Percentiles rank a stretch among this genome's conserved stretches.
phyloP scores from a whole-genome alignment of 176 grass and related monocot species.

The Panicum miliaceum region DNA sequence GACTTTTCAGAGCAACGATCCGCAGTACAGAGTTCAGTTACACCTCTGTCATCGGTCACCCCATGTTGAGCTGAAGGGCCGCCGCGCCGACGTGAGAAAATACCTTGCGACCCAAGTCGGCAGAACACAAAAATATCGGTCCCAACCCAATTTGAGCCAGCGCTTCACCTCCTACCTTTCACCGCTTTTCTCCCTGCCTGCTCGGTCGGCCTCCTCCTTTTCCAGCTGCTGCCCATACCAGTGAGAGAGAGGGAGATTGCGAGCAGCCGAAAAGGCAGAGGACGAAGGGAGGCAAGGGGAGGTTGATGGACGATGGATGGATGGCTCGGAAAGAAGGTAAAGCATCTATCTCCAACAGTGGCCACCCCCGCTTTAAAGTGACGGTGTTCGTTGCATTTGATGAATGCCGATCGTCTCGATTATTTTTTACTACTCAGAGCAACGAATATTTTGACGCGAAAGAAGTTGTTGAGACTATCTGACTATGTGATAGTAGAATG shows the following conservation, averaged over 20 bases:
- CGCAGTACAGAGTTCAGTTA: neutral
- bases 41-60: neutral
- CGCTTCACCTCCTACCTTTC: slow-evolving; percentile 26
- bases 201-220: neutral
- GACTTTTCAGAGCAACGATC: neutral
- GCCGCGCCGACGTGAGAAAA: neutral
- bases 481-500: no score
- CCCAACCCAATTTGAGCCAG: slow-evolving; percentile 34
- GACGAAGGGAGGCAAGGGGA: neutral
- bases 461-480: no score
- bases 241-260: neutral
- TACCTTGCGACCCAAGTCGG: neutral
- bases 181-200: slow-evolving; percentile 22
- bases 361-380: slow-evolving; percentile 32
- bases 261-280: neutral
- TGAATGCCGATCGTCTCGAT: neutral
- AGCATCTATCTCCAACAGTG: slow-evolving; percentile 40
- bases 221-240: neutral
- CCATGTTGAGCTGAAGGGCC: neutral
- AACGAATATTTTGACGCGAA: no score
- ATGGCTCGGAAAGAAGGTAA: slow-evolving; percentile 64
- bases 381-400: neutral
- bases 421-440: no score
- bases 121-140: neutral
- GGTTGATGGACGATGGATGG: slow-evolving; percentile 7